Evolutionary conservation across 225 moss, liverwort and hornwort species (phyloP), one percentile per base, ranked within the genome.

Genomic region (Pseudisothecium myosuroides): DNA sequence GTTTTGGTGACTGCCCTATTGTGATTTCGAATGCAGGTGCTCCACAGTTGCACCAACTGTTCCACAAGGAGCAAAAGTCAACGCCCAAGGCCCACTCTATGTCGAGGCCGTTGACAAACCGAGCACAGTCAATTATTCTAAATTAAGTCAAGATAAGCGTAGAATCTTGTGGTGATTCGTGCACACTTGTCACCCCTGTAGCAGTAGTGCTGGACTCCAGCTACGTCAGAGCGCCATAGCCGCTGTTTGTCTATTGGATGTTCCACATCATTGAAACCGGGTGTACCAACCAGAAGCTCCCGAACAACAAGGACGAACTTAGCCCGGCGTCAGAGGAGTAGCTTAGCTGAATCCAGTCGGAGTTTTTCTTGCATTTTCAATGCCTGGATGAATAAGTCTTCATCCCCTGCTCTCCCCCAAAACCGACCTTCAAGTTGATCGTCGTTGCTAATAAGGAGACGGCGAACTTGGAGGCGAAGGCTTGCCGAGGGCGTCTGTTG

Each of bases 241-340:
- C 37, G 66, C 60, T 18, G 47, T 18, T 8, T 61, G 3, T 47
- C 62, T 29, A 92, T 92, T 90, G 92, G 92, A 81, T 62, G 81
- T 12, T 4, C 16, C 5, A 4, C 31, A 9, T 20, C 74, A 14
- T 5, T 2, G 9, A 21, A 66, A 36, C 67, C 45, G 43, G 50
- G 61, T 37, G 61, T 45, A 88, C 92, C 92, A 87, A 92, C 76
- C 91, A 92, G 67, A 85, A 81, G 84, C 36, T 67, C 32, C 52
- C 37, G n/a, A 87, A 39, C 87, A 80, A 81, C 89, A 12, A 87
- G 87, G 49, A 39, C 72, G 16, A 18, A 11, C 8, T 26, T 18
- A 6, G 62, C 47, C 27, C 28, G 37, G 37, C 75, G 80, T 69
- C 68, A 19, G 37, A 59, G 26, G 45, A 34, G 78, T 47, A 26